Conservation (phyloP, 2,329 filamentous ascomycete species). For the Colletotrichum godetiae region DNA sequence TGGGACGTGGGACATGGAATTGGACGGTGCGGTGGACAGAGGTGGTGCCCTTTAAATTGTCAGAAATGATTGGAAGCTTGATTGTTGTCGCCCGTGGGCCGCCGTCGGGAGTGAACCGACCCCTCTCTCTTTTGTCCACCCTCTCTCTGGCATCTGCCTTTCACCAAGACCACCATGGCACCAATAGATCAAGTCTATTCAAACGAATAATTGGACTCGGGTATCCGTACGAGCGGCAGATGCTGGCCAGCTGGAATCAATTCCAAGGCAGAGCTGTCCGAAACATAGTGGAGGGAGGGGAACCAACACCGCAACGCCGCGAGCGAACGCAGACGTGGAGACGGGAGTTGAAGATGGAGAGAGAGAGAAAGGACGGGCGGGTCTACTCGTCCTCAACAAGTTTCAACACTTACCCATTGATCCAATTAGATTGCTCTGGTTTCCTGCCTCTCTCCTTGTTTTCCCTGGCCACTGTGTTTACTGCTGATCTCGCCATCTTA, state of each 20-base stretch:
- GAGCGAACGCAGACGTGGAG: background rate
- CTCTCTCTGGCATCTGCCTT: background rate
- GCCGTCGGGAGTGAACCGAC: background rate
- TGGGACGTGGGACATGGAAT: conserved; percentile 6
- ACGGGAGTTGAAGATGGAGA: conserved; percentile 5
- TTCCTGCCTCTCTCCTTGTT: background rate
- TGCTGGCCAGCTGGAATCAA: background rate
- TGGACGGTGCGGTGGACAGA: conserved; percentile 15
- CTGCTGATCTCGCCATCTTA: background rate
- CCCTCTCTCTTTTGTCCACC: background rate
- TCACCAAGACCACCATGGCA: background rate
- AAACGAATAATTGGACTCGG: conserved; percentile 5
- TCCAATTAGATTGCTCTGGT: conserved; percentile 23
- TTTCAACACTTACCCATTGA: conserved; percentile 25
- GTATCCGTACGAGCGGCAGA: background rate
- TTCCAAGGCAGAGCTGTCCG: background rate
- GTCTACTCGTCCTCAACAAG: conserved; percentile 26
- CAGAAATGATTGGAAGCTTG: background rate
- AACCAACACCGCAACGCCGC: too few relatives aligned
- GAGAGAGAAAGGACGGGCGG: conserved; percentile 2
- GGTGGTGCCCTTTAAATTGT: conserved; percentile 10
- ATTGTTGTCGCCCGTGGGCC: background rate
- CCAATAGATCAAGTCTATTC: conserved; percentile 13
- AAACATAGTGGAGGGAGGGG: background rate
- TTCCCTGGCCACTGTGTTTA: background rate